phyloP scores from a whole-genome alignment of 805 yeast species.

The Yamadazyma akitaensis region DNA sequence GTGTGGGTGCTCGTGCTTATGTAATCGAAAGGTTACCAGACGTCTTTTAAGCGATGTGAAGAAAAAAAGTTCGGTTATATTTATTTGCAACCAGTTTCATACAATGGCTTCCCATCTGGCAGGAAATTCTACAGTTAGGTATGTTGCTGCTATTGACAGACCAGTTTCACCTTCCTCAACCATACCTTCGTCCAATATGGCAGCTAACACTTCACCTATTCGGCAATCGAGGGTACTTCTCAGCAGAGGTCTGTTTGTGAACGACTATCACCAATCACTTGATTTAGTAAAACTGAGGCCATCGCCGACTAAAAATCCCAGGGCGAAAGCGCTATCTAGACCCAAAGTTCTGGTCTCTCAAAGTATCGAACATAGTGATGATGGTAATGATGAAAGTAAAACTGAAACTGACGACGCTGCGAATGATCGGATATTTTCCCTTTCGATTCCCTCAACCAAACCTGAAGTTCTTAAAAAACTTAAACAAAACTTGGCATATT shows the following conservation, averaged over 20 bases:
- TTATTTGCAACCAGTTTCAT: not conserved
- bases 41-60: slow-evolving; percentile 54
- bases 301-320: not conserved
- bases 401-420: not conserved
- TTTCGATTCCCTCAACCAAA: not conserved
- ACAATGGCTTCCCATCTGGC: not conserved
- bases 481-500: not conserved
- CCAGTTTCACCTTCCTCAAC: not conserved
- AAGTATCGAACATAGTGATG: not conserved
- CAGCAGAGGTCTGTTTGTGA: not conserved
- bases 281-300: not conserved
- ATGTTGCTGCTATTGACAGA: not conserved
- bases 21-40: slow-evolving; percentile 94
- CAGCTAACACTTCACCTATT: not conserved
- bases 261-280: not conserved
- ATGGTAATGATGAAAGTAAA: not conserved
- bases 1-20: slow-evolving; percentile 91
- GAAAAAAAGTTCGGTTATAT: too few relatives aligned
- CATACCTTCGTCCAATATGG: not conserved
- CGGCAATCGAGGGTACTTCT: not conserved
- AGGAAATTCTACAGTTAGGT: not conserved
- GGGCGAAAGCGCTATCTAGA: too few relatives aligned
- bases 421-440: not conserved
- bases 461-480: not conserved
- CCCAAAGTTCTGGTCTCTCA: too few relatives aligned